Evolutionary conservation across 192 early-diverging fungal species (phyloP).

Genomic region (Coemansia reversa): DNA sequence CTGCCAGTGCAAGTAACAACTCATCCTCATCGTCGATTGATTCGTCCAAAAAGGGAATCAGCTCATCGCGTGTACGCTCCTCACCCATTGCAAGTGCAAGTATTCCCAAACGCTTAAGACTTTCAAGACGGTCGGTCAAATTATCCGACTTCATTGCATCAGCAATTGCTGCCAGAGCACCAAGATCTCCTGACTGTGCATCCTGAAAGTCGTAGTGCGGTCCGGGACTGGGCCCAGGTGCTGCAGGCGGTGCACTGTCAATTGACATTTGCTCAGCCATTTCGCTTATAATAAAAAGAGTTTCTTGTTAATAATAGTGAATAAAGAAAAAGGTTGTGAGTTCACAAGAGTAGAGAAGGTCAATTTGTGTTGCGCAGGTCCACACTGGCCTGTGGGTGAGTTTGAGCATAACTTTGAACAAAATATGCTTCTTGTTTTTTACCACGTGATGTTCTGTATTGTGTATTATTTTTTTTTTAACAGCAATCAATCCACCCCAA

Average conservation of each 20-base stretch:
- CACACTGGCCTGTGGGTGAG: too few species aligned
- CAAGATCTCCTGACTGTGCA: conserved; percentile 49
- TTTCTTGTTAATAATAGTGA: background rate
- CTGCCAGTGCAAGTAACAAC: conserved; percentile 87
- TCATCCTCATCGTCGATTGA: conserved; percentile 99
- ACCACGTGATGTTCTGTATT: too few species aligned
- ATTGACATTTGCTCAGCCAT: conserved; percentile 57
- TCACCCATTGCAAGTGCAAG: conserved; percentile 87
- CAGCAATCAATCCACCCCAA: too few species aligned
- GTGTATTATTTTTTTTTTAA: too few species aligned
- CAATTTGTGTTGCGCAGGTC: too few species aligned
- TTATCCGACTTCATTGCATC: conserved; percentile 56
- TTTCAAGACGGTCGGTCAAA: conserved; percentile 54
- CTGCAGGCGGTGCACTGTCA: conserved; percentile 39
- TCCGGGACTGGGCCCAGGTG: conserved; percentile 7
- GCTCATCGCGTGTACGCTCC: conserved; percentile 91
- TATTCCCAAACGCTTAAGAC: conserved; percentile 52
- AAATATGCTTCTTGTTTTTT: too few species aligned
- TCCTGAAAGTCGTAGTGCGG: conserved; percentile 51
- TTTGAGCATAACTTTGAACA: too few species aligned
- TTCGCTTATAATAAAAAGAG: conserved; percentile 1
- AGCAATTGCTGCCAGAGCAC: conserved; percentile 49
- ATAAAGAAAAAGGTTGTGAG: too few species aligned
- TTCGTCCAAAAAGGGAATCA: conserved; percentile 98
- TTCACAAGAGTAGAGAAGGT: too few species aligned